Evolutionary conservation across 2,329 filamentous ascomycete species (phyloP).

Genomic region (Microdochium nivale): DNA sequence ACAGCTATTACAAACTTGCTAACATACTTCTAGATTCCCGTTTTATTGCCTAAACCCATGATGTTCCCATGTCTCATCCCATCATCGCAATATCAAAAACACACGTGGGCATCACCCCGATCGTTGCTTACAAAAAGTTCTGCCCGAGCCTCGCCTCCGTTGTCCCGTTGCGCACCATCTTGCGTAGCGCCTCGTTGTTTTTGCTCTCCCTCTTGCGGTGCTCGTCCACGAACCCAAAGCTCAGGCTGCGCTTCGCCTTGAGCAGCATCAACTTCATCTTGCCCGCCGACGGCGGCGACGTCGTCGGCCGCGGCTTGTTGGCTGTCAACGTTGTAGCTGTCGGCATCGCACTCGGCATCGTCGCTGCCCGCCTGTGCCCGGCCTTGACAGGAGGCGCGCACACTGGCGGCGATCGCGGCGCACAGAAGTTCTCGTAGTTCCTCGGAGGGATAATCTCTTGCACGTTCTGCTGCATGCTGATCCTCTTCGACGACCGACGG

Average conservation of each 20-base stretch:
- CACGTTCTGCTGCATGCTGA: not conserved
- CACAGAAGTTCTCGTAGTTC: too few species aligned
- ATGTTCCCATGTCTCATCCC: too few species aligned
- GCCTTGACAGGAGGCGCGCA: not conserved
- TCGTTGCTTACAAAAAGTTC: not conserved
- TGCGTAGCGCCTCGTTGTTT: not conserved
- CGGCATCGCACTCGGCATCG: not conserved
- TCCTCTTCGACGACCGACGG: not conserved
- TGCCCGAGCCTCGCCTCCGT: constrained; percentile 2
- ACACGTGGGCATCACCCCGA: not conserved
- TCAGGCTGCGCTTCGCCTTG: constrained; percentile 6
- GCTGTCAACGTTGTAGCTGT: not conserved
- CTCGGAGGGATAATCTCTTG: not conserved
- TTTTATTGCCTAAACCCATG: too few species aligned
- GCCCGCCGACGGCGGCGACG: not conserved
- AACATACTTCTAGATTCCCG: too few species aligned
- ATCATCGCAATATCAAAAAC: not conserved
- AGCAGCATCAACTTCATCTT: constrained; percentile 5
- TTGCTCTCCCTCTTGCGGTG: constrained; percentile 1
- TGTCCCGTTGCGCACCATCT: constrained; percentile 1
- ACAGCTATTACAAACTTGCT: too few species aligned
- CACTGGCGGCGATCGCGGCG: not conserved
- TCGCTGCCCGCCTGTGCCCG: not conserved
- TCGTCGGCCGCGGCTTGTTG: not conserved
- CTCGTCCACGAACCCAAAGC: constrained; percentile 10